These are phyloP conservation scores for Cryoendolithus antarcticus DNA, from an alignment of 2,329 filamentous ascomycete genomes.

Conservation along the genomic window DNA sequence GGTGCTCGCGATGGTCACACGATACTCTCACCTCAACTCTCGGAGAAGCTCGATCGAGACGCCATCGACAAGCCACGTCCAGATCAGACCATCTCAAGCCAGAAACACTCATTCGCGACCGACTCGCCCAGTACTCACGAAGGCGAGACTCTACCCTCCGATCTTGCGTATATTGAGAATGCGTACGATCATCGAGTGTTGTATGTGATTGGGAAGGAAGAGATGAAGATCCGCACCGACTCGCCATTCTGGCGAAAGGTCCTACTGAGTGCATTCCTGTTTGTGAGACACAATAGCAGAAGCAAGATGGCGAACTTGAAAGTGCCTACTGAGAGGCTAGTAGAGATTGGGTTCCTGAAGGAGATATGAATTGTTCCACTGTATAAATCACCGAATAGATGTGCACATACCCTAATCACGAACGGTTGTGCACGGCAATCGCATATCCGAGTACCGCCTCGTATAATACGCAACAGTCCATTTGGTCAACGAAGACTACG, in stretches of 20 bases:
- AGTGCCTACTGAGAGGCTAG: constrained; percentile 46
- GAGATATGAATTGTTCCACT: constrained; percentile 36
- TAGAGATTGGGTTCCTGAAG: constrained; percentile 60
- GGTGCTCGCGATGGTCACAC: no score
- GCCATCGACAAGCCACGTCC: no score
- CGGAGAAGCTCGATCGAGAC: no score
- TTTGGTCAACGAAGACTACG: no score
- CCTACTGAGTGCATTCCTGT: constrained; percentile 46
- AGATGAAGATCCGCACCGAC: constrained; percentile 38
- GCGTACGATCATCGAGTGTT: constrained; percentile 37
- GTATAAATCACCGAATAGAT: no score
- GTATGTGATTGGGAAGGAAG: constrained; percentile 49
- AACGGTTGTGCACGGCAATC: no score
- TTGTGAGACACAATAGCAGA: constrained; percentile 53
- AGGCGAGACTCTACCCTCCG: constrained; percentile 14
- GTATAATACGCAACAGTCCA: no score
- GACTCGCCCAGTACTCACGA: background rate
- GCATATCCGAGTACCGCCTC: no score
- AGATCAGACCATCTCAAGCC: background rate
- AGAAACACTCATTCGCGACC: constrained; percentile 2
- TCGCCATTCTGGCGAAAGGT: constrained; percentile 33
- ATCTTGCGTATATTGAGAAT: constrained; percentile 22
- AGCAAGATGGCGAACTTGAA: constrained; percentile 53
- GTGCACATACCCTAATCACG: no score
- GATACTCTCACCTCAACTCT: no score